Base-by-base conservation (phyloP, 805 yeast genomes). In the Saccharomycopsis selenospora region DNA sequence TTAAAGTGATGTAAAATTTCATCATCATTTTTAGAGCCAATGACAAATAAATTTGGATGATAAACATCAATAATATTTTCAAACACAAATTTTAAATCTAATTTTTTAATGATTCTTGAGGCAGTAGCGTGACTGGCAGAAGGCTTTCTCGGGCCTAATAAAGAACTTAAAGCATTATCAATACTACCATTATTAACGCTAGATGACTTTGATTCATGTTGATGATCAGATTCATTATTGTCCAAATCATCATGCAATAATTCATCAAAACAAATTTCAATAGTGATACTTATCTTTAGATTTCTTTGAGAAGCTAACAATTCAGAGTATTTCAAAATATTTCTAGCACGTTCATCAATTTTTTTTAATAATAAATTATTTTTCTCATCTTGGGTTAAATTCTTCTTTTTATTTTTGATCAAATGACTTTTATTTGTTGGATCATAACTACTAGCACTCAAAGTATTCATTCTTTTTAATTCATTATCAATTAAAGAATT, bases 211-310 rank as follows among this genome's bases (percentile, higher is more conserved):
- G 40, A 20, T n/a, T 26, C 25, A 2, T 20, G 23, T 6, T 18
- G 13, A 38, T 14, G 11, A n/a, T 48, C 52, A 42, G 26, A 20
- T 25, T 43, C 49, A 24, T 45, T 47, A 22, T 46, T 36, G 25
- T 51, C 54, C 17, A 33, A 26, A 23, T 48, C 48, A 13, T 41
- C 52, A 24, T 49, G 47, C 17, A 47, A 13, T 13, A 43, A 33
- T 18, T 53, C 49, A 43, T 53, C 54, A 43, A 48, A 43, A 38
- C 56, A 53, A 30, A 53, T 42, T 30, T 53, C 56, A 14, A 53
- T 44, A n/a, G 54, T 50, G 13, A 53, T 53, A 7, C 28, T 42
- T 7, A 53, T 36, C 13, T 23, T 36, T 14, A 50, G 28, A 22
- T 43, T n/a, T 10, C 25, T 33, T 8, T 33, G 29, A 13, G 5